Base-by-base conservation (phyloP, 1,139 yeast species). In the Yamadazyma dendronema region DNA sequence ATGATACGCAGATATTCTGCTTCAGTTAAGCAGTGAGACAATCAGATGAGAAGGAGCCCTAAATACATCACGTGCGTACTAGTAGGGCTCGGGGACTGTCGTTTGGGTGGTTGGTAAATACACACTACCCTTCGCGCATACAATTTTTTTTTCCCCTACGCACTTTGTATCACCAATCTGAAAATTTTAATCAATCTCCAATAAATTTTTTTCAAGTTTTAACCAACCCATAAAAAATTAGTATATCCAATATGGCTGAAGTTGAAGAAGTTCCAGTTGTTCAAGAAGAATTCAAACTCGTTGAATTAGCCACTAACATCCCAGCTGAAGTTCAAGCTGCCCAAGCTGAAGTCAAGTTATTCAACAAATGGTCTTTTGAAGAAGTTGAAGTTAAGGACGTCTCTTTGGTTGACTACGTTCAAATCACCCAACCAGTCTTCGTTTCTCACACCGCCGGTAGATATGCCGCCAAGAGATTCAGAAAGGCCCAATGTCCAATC, bases 401-500 rank as follows among this genome's bases (percentile, higher is more conserved):
- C 67, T 92, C 98, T 53, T 82, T 94, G 71, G 92, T 92, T 65
- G 98, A 92, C 77, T 92, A 94, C 94, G 77, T 92, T 62, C 97
- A 90, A 80, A 79, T 92, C 77, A 85, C 95, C 75, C 87, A 85
- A 73, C 97, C 98, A 71, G 95, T 89, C 63, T 92, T 90, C 66
- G 95, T 90, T 53, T 79, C 97, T 62, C 98, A 94, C 95, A 89
- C 97, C 62, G 97, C 98, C 61, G 98, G 98, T 73, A 90, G 97
- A 78, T 94, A 90, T 80, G 98, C 97, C 66, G 74, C 89, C 77
- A 92, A 92, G 88, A 90, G 98, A 79, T 94, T 94, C 87, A 90
- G 97, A 85, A 94, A 94, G 86, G 95, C 98, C 58, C 97, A 92
- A 83, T 90, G 97, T 80, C 98, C 98, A 67, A 84, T 94, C 71